Percentiles rank a stretch among this genome's conserved stretches.
These are phyloP conservation scores for Ilyonectria sp. DNA, from an alignment of 2,329 filamentous ascomycete species.

Conservation along the genomic window DNA sequence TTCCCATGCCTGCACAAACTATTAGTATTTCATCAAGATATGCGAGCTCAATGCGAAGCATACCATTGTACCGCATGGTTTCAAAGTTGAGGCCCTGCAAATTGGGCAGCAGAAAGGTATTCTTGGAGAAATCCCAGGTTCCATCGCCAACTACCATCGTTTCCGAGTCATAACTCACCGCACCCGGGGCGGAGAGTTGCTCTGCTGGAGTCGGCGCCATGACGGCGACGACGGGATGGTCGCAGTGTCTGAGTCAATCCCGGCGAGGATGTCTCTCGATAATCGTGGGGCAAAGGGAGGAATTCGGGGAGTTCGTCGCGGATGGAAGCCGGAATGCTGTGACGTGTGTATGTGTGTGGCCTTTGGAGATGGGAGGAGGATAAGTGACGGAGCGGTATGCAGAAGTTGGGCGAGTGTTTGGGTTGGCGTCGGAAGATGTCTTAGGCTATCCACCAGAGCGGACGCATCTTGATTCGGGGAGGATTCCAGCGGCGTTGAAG, in stretches of 20 bases:
- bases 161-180: conserved; percentile 80
- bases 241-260: conserved; percentile 42
- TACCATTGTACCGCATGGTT: conserved; percentile 89
- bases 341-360: conserved; percentile 2
- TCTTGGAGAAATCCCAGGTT: conserved; percentile 85
- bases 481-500: neutral
- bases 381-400: neutral
- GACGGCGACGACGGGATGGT: conserved; percentile 59
- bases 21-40: conserved; percentile 29
- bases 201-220: conserved; percentile 74
- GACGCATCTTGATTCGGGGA: conserved; percentile 23
- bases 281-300: neutral
- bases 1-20: conserved; percentile 80
- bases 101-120: conserved; percentile 85
- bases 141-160: conserved; percentile 86
- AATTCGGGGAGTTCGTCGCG: neutral
- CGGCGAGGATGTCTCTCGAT: conserved; percentile 29
- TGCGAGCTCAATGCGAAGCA: conserved; percentile 38
- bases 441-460: conserved; percentile 26
- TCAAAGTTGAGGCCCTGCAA: conserved; percentile 83
- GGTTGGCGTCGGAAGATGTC: conserved; percentile 2
- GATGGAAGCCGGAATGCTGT: conserved; percentile 29
- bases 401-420: conserved; percentile 10
- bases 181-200: conserved; percentile 77
- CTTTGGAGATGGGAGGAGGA: neutral